Base-by-base conservation (phyloP, 1,284 basidiomycete genomes). In the Heterobasidion annosum region DNA sequence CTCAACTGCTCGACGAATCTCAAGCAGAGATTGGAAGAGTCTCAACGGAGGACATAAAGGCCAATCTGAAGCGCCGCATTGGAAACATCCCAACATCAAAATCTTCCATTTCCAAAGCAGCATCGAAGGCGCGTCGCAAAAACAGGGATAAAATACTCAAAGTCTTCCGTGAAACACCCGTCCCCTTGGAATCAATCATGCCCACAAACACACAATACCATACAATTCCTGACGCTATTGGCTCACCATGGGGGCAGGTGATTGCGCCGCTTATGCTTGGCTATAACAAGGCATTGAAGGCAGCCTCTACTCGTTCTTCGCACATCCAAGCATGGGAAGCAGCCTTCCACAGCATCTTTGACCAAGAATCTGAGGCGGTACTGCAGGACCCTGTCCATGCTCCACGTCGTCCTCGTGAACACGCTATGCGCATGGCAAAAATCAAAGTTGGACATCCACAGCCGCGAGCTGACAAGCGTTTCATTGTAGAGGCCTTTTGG, bases 1-100 rank as follows among this genome's bases (percentile, higher is more conserved):
- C 76, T 0, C 63, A 60, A 12, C 67, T 69, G 7, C 69, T 84
- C 3, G 60, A 58, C 16, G 52, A 54, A 0, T 62, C 72, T 1
- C 65, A 67, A 16, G 53, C 45, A 0, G 58, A 62, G 3, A 59
- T 77, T 51, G 63, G 65, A 42, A 52, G 53, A 1, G 51, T 74
- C 19, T 59, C 62, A 2, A 48, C n/a, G 18, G 46, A 18, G 13
- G n/a, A 48, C 16, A 32, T 32, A 6, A 32, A 16, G 46, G 37
- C 44, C 33, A 45, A 18, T 3, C 19, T 61, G 2, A 42, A 32
- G 49, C 43, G 18, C 33, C 16, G 32, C 43, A 19, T 58, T 59
- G 34, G 56, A 48, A 12, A 53, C 37, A 3, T 51, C 57, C 8
- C 13, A 13, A 43, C 16, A 13, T 43, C 5, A 4, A 7, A 16